A percentile compares a stretch with the other conserved stretches of the same genome.
Evolutionary conservation across 306 rosid species (phyloP).

Genomic region (Cucurbita pepo): DNA sequence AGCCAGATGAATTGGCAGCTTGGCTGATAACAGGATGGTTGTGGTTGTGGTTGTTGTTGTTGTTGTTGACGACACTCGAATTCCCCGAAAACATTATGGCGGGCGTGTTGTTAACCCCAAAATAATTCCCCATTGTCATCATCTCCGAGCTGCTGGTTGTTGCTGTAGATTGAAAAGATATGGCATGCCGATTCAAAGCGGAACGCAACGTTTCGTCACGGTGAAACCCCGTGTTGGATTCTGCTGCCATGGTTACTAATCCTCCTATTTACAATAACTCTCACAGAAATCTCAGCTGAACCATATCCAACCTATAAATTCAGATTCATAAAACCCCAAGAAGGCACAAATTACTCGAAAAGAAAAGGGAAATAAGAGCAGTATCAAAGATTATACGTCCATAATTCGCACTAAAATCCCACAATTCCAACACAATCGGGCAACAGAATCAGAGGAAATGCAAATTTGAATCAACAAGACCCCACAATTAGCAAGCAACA

Average conservation of each 20-base stretch:
- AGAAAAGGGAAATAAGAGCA: not conserved
- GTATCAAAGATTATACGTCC: not conserved
- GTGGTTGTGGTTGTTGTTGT: constrained; percentile 27
- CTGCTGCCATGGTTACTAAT: constrained; percentile 42
- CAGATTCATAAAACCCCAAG: not conserved
- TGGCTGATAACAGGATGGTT: constrained; percentile 45
- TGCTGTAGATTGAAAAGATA: constrained; percentile 73
- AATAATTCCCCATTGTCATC: constrained; percentile 68
- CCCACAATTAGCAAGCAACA: not conserved
- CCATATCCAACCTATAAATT: constrained; percentile 18
- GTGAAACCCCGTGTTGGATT: constrained; percentile 65
- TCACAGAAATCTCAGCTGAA: constrained; percentile 16
- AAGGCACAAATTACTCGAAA: not conserved
- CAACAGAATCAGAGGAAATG: not conserved
- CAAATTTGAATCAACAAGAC: not conserved
- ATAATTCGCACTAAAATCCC: not conserved
- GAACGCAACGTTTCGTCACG: constrained; percentile 36
- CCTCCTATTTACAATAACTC: not conserved
- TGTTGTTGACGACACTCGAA: constrained; percentile 35
- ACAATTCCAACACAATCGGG: not conserved
- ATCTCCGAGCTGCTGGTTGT: constrained; percentile 60
- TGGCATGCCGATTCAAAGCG: constrained; percentile 53
- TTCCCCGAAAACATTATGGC: constrained; percentile 56
- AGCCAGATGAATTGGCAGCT: constrained; percentile 35
- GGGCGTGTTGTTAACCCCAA: constrained; percentile 28